Percentiles rank a stretch among this genome's conserved stretches.
phyloP scores from a whole-genome alignment of 495 filamentous ascomycete species.

The Daldinia childiae region DNA sequence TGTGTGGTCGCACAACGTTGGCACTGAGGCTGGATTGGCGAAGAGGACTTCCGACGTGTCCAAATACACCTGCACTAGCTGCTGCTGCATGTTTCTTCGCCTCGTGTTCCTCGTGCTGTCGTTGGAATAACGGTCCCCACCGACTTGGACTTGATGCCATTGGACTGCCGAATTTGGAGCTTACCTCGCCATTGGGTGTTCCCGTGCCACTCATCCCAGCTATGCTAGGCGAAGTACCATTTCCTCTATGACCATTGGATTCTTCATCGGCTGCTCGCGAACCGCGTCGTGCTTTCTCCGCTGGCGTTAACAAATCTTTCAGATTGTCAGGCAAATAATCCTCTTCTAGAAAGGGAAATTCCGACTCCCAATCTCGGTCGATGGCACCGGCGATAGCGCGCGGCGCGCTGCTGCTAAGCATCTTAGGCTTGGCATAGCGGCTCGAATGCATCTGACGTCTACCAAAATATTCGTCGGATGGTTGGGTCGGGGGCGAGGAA shows the following conservation, averaged over 20 bases:
- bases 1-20: slow-evolving; percentile 60
- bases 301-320: slow-evolving; percentile 90
- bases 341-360: slow-evolving; percentile 86
- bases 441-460: slow-evolving; percentile 87
- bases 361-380: slow-evolving; percentile 80
- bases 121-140: slow-evolving; percentile 84
- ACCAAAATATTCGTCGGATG: slow-evolving; percentile 70
- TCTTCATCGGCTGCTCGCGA: slow-evolving; percentile 68
- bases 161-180: slow-evolving; percentile 83
- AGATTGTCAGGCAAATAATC: slow-evolving; percentile 88
- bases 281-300: slow-evolving; percentile 84
- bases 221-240: slow-evolving; percentile 49
- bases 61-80: slow-evolving; percentile 68
- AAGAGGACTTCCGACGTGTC: slow-evolving; percentile 92
- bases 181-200: slow-evolving; percentile 55
- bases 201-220: slow-evolving; percentile 52
- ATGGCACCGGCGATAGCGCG: slow-evolving; percentile 60
- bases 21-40: slow-evolving; percentile 85
- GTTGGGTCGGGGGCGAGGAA: slow-evolving; percentile 71
- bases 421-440: slow-evolving; percentile 73
- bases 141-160: slow-evolving; percentile 81
- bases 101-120: slow-evolving; percentile 79
- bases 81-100: slow-evolving; percentile 57
- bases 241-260: slow-evolving; percentile 61
- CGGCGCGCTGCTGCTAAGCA: slow-evolving; percentile 84